phyloP scores from a whole-genome alignment of 371 early-diverging fungal species.

The Capniomyces stellatus region DNA sequence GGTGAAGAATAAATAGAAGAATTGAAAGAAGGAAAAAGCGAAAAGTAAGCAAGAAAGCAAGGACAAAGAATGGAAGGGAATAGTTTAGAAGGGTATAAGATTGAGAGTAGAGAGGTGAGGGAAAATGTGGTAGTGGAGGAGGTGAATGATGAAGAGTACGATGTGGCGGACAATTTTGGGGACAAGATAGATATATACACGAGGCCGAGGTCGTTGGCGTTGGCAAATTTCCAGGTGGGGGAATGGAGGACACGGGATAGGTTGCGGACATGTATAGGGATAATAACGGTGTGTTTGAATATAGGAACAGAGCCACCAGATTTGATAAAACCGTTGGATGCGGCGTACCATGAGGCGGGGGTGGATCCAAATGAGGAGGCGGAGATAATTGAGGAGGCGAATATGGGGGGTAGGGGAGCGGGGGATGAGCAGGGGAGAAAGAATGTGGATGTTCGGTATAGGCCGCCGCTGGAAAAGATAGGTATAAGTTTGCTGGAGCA shows the following conservation, averaged over 20 bases:
- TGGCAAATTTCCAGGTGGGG: conserved; percentile 18
- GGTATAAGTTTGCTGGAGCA: background rate
- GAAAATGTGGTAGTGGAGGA: no score
- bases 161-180: background rate
- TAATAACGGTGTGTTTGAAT: conserved; percentile 78
- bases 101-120: no score
- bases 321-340: conserved; percentile 66
- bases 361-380: conserved; percentile 55
- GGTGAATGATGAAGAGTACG: no score
- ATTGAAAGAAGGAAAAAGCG: no score
- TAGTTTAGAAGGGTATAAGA: no score
- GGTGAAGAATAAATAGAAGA: no score
- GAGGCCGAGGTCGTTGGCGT: conserved; percentile 17
- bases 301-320: conserved; percentile 95
- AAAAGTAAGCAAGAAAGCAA: no score
- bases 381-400: background rate
- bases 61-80: no score
- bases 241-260: conserved; percentile 42
- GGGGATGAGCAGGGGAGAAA: background rate
- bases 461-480: conserved; percentile 3
- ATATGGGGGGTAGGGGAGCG: background rate
- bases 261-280: conserved; percentile 38
- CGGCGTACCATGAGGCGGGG: conserved; percentile 89
- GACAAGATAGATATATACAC: conserved; percentile 17
- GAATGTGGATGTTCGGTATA: background rate